A percentile compares a stretch with the other conserved stretches of the same genome.
These are phyloP conservation scores for Casaregolazyma lundiana DNA, from an alignment of 1,139 yeast species.

Conservation along the genomic window DNA sequence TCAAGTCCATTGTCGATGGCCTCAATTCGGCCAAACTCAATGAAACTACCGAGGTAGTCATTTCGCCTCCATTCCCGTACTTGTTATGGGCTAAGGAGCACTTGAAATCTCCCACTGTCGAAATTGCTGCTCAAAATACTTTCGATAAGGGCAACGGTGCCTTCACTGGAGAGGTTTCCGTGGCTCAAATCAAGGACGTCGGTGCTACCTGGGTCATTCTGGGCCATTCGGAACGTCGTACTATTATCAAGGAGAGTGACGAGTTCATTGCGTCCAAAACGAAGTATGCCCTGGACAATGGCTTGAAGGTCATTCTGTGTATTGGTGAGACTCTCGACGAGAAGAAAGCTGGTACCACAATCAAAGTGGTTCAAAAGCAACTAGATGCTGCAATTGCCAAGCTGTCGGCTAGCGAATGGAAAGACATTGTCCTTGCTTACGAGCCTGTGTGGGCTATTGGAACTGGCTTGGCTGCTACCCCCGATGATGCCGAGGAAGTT, in stretches of 20 bases:
- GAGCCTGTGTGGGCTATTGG: constrained; percentile 99
- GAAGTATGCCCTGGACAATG: constrained; percentile 85
- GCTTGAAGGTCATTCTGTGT: constrained; percentile 87
- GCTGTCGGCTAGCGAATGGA: constrained; percentile 71
- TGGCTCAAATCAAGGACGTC: constrained; percentile 81
- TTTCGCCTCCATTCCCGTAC: constrained; percentile 96
- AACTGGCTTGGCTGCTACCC: constrained; percentile 98
- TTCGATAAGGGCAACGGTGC: constrained; percentile 91
- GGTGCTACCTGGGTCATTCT: constrained; percentile 94
- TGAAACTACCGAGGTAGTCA: constrained; percentile 76
- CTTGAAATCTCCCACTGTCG: constrained; percentile 63
- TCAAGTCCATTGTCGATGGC: constrained; percentile 75
- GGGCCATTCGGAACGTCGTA: constrained; percentile 99
- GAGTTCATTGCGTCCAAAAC: constrained; percentile 93
- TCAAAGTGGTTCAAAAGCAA: constrained; percentile 85
- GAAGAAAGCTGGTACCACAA: constrained; percentile 83
- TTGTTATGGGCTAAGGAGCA: constrained; percentile 69
- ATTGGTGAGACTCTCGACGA: constrained; percentile 97
- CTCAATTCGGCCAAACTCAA: constrained; percentile 77
- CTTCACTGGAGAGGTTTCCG: constrained; percentile 94
- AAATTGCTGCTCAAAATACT: constrained; percentile 87
- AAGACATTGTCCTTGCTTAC: constrained; percentile 89
- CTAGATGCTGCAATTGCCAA: constrained; percentile 80
- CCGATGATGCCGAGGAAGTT: constrained; percentile 89
- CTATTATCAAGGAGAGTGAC: constrained; percentile 83